Base-by-base conservation (phyloP, 805 yeast species). In the Debaryomyces castellii region DNA sequence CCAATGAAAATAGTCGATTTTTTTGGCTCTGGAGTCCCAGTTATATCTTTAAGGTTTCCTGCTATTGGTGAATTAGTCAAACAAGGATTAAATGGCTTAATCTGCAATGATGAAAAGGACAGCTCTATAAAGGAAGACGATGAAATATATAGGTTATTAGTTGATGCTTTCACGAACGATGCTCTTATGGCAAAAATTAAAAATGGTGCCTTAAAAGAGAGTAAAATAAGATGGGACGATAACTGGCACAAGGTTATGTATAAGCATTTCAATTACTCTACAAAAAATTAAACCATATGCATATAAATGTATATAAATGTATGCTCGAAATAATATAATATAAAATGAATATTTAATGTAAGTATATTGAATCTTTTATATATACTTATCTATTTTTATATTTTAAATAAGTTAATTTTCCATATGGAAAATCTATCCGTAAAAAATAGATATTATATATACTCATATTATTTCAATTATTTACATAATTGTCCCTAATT, bases 1-100 rank as follows among this genome's bases (percentile, higher is more conserved):
- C 99, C 99, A 1, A 94, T 94, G 99, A 94, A 94, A 64, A 87
- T 94, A 28, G 85, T 92, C 5, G 99, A 94, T 59, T 82, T 92
- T 78, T 91, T 92, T 71, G 99, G 99, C 0, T 87, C 94, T 51
- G 98, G 98, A 0, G 70, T 94, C 10, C 99, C 99, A 1, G 97
- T 90, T 0, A 71, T 91, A 2, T 81, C 96, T 0, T 71, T 91
- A 47, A 70, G 75, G 30, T 94, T 89, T 61, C 81, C 85, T 0
- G 92, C 96, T 1, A 75, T 92, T 11, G 71, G 72, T 5, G 99
- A 94, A 61, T 69, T 94, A 37, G 92, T 94, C 1, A 70, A 77
- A 39, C 78, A 83, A 40, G 78, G 78, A 1, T 70, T 66, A 1
- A 90, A 91, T 59, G 99, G 99, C 0, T 54, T 85, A 42, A 54